Base-by-base conservation (phyloP, 176 grass and related monocot species). In the Oryza longistaminata region DNA sequence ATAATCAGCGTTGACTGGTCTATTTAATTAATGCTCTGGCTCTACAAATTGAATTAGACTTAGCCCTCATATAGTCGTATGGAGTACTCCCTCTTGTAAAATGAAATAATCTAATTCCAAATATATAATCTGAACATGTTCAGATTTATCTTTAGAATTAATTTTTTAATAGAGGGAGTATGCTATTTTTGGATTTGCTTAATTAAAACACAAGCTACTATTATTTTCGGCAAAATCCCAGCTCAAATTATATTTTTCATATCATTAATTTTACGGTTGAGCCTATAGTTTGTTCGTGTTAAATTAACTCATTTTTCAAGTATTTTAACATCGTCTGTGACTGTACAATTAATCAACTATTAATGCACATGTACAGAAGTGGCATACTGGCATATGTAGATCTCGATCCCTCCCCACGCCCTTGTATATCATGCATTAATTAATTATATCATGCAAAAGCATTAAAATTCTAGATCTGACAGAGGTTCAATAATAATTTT, bases 31-130 rank as follows among this genome's bases (percentile, higher is more conserved):
- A 37, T 9, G 50, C 39, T n/a, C 12, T 3, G 4, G 25, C 45
- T 66, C 15, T 43, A 19, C 67, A 72, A 78, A 50, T 43, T 69
- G 64, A 67, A 50, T 10, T 11, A 88, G 66, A 70, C 6, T 21
- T 39, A 11, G 19, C 9, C 19, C 25, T 5, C 8, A 19, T 81
- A 53, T 53, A 53, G 50, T 19, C 16, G 50, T 53, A 5, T 0
- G 49, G 49, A 35, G 34, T 35, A 35, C 34, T 35, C 34, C 4
- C 34, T 35, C 34, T 35, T 35, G 34, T 35, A 35, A 35, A 35
- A 35, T 5, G 34, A 35, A 35, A 35, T 35, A 35, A 5, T 35
- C 34, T 35, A 35, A 35, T 5, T 35, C 4, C 4, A 35, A 5
- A 35, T 3, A 35, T 35, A 35, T 4, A 35, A 35, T 35, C 34